A percentile compares a stretch with the other conserved stretches of the same genome.
Conservation (phyloP, 2,329 filamentous ascomycete genomes). For the Pseudogymnoascus destructans region DNA sequence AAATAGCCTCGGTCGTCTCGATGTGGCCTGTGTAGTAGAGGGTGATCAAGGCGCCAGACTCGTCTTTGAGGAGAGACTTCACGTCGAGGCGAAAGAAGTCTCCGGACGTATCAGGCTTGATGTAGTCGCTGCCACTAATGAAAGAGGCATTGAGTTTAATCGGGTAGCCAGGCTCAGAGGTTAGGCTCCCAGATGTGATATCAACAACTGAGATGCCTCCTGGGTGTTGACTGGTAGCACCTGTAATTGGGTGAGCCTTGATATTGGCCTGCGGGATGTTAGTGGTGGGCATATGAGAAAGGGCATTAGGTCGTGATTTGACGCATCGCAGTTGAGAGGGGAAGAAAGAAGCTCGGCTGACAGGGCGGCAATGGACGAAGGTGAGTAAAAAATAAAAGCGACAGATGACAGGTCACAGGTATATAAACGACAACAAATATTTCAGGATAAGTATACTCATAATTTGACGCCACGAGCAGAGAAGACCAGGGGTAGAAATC, state of each 20-base stretch:
- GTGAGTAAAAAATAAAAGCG: background rate
- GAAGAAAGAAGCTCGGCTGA: background rate
- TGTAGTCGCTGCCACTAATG: slow-evolving; percentile 30
- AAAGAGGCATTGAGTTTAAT: slow-evolving; percentile 28
- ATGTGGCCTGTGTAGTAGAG: slow-evolving; percentile 31
- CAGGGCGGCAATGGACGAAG: background rate
- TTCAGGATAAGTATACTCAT: background rate
- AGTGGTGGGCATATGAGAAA: background rate
- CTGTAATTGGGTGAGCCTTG: background rate
- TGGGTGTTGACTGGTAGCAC: background rate
- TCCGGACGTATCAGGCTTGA: slow-evolving; percentile 29
- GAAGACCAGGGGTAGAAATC: background rate
- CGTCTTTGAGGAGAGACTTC: slow-evolving; percentile 27
- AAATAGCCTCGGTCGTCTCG: slow-evolving; percentile 25
- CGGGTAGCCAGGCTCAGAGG: slow-evolving; percentile 28
- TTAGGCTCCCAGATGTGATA: slow-evolving; percentile 22
- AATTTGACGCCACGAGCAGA: background rate
- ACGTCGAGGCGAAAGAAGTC: slow-evolving; percentile 30
- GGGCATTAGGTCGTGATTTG: background rate
- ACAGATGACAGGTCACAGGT: background rate
- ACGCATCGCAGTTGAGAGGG: background rate
- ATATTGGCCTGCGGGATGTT: background rate
- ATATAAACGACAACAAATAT: background rate
- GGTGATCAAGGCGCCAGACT: slow-evolving; percentile 26
- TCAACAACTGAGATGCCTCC: slow-evolving; percentile 12